These are phyloP conservation scores for Coprinopsis cinerea DNA, from an alignment of 768 basidiomycete genomes.

Conservation along the genomic window DNA sequence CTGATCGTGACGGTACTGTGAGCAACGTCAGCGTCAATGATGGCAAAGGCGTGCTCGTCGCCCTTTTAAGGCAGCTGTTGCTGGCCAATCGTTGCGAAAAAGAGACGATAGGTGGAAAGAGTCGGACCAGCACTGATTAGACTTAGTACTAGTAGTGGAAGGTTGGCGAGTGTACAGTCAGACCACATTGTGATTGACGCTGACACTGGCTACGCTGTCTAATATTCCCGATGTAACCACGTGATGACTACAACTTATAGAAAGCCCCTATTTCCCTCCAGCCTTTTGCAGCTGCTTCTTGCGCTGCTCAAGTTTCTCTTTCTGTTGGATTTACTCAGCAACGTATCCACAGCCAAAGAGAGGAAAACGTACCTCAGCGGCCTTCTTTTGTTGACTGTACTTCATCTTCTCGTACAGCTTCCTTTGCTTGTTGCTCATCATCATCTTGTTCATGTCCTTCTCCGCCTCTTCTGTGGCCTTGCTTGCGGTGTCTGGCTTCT, in stretches of 20 bases:
- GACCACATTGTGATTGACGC: neutral
- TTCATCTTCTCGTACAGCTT: slow-evolving; percentile 95
- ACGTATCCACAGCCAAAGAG: neutral
- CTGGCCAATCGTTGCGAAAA: too few relatives aligned
- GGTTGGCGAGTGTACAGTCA: neutral
- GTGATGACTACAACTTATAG: too few relatives aligned
- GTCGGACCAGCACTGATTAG: too few relatives aligned
- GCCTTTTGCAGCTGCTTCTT: slow-evolving; percentile 50
- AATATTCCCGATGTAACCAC: too few relatives aligned
- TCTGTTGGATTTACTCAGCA: slow-evolving; percentile 32
- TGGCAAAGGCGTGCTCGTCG: too few relatives aligned
- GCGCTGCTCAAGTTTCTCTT: slow-evolving; percentile 53
- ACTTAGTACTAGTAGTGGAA: neutral
- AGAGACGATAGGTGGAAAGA: too few relatives aligned
- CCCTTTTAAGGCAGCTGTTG: too few relatives aligned
- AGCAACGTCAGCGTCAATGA: too few relatives aligned
- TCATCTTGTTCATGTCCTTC: slow-evolving; percentile 92
- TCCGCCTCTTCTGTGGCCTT: slow-evolving; percentile 42
- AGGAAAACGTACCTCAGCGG: slow-evolving; percentile 59
- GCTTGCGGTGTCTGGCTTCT: slow-evolving; percentile 21
- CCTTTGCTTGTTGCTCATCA: slow-evolving; percentile 93
- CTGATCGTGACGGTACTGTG: too few relatives aligned
- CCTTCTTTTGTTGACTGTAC: slow-evolving; percentile 72
- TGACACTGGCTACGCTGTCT: too few relatives aligned
- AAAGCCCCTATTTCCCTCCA: slow-evolving; percentile 32